phyloP scores from a whole-genome alignment of 495 filamentous ascomycete genomes.

The Aspergillus bridgeri region DNA sequence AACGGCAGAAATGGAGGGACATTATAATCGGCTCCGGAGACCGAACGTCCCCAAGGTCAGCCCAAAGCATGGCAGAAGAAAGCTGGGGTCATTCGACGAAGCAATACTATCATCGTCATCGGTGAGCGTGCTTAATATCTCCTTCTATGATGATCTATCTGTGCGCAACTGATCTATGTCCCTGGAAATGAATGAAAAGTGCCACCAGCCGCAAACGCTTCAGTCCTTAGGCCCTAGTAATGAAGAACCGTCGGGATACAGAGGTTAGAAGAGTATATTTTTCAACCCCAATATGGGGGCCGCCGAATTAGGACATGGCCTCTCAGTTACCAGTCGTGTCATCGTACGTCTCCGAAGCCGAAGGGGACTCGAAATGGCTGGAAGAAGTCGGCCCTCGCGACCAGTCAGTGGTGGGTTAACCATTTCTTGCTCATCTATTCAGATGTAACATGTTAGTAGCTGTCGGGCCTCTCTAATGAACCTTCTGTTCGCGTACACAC shows the following conservation, averaged over 20 bases:
- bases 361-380: neutral
- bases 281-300: neutral
- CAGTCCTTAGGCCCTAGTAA: too few species aligned
- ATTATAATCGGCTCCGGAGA: conserved; percentile 11
- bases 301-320: neutral
- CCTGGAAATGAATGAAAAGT: too few species aligned
- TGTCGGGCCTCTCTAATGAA: too few species aligned
- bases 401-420: neutral
- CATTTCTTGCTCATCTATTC: too few species aligned
- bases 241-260: too few species aligned
- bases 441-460: too few species aligned
- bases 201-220: too few species aligned
- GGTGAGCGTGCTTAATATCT: too few species aligned
- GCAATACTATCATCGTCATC: too few species aligned
- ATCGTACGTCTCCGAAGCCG: neutral
- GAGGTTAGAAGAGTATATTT: neutral
- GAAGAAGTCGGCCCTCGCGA: neutral
- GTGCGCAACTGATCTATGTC: too few species aligned
- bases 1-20: conserved; percentile 7
- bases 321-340: neutral
- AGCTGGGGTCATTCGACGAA: neutral
- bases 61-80: neutral
- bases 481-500: too few species aligned
- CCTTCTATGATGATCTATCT: too few species aligned
- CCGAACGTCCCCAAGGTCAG: neutral